Evolutionary conservation across 139 green algal genomes (phyloP).

Genomic region (Volvox reticuliferus): DNA sequence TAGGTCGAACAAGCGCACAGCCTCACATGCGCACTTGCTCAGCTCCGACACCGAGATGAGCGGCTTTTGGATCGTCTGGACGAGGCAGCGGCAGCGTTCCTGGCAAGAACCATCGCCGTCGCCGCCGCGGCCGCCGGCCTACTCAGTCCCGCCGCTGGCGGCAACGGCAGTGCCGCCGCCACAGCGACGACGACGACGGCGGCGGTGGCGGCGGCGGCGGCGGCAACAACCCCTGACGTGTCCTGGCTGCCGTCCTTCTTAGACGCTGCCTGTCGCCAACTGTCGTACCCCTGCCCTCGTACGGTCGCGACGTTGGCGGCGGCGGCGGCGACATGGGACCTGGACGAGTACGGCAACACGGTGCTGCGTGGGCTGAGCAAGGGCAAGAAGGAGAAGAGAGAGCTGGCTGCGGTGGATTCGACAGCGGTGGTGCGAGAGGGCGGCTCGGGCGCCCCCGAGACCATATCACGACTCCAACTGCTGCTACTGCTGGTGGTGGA

Average conservation of each 20-base stretch:
- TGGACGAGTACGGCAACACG: too few relatives aligned
- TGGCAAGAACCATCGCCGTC: background rate
- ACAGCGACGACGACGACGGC: background rate
- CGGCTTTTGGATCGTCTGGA: background rate
- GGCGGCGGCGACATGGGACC: background rate
- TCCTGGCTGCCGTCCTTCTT: background rate
- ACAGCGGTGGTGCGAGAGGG: background rate
- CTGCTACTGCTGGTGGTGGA: background rate
- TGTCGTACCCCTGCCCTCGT: constrained; percentile 15
- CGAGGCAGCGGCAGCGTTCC: background rate
- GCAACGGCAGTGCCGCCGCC: background rate
- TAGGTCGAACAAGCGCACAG: background rate
- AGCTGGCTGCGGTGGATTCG: too few relatives aligned
- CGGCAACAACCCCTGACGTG: background rate
- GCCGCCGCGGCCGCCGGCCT: background rate
- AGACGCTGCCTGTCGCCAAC: background rate
- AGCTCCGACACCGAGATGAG: background rate
- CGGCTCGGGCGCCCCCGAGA: background rate
- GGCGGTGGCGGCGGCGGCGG: background rate
- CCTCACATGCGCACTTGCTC: background rate
- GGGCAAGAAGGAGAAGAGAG: background rate
- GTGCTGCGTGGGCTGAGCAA: background rate
- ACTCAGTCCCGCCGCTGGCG: background rate
- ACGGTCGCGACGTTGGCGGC: background rate
- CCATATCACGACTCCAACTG: background rate